Evolutionary conservation across 768 basidiomycete species (phyloP), one percentile per base, ranked within the genome.

Genomic region (Daedaleopsis nitida): DNA sequence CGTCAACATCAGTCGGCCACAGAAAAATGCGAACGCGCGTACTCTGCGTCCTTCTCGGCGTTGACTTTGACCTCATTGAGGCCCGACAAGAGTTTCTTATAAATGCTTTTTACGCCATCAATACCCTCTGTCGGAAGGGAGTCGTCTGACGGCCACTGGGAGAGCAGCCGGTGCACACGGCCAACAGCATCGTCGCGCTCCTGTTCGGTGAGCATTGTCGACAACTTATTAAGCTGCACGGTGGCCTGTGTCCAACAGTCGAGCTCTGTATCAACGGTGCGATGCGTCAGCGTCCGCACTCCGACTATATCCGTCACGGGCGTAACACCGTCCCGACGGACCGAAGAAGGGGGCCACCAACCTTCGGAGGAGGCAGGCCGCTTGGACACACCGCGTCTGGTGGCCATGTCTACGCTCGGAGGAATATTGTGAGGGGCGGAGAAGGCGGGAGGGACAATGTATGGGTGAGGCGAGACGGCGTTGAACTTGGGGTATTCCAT

Each of bases 331-430:
- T 32, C 56, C 53, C 58, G 45, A 49, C 34, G 44, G 56, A 38
- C 48, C 57, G 72, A 58, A 38, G 59, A 38, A 47, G 58, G 39
- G 7, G 39, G 39, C 39, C 77, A 73, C 72, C 60, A 72, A 88
- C 91, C 91, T 87, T 92, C 91, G 8, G 86, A 84, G 32, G 88
- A 86, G 62, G 87, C 86, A 63, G 89, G 89, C 60, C 88, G 84
- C 42, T 80, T 76, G 54, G 83, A 75, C 47, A 80, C 72, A 66
- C 79, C 82, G 69, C 90, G 83, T 69, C 88, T 81, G 75, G 86
- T 82, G 66, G 90, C 85, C 88, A 90, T 90, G 38, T 39, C 54
- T 44, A 42, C 12, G 13, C 17, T 13, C 48, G 16, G 23, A 16
- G 27, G 35, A 55, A 32, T 51, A 55, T 55, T 49, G 53, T 44